Conservation (phyloP, 306 rosid species). For the Castanopsis chinensis region DNA sequence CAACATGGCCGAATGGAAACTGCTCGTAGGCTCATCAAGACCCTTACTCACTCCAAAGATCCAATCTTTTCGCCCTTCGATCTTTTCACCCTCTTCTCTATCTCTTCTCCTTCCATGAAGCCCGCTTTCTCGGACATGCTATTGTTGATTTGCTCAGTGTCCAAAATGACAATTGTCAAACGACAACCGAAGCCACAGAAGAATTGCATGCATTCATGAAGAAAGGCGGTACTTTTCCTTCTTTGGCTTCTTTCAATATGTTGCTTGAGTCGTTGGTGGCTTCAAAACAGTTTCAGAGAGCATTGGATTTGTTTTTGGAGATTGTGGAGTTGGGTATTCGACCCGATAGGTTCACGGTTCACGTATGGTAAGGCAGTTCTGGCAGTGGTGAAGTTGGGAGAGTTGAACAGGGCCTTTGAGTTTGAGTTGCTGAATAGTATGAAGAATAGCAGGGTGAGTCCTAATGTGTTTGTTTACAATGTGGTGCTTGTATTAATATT, state of each 20-base stretch:
- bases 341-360: conserved; percentile 32
- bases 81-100: conserved; percentile 38
- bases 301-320: conserved; percentile 43
- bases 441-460: too few species aligned
- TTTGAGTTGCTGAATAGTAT: too few species aligned
- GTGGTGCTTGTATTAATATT: too few species aligned
- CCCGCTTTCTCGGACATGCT: conserved; percentile 47
- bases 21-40: conserved; percentile 44
- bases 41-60: conserved; percentile 39
- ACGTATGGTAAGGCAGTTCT: conserved; percentile 60
- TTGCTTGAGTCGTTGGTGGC: conserved; percentile 44
- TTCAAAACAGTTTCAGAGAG: conserved; percentile 29
- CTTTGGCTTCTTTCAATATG: conserved; percentile 34
- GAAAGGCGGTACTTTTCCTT: conserved; percentile 47
- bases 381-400: conserved; percentile 60
- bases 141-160: conserved; percentile 43
- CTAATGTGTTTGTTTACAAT: too few species aligned
- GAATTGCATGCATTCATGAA: conserved; percentile 42
- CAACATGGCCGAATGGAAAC: conserved; percentile 35
- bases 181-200: conserved; percentile 24
- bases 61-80: conserved; percentile 51
- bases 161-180: conserved; percentile 18
- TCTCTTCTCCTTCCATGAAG: conserved; percentile 36
- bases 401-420: too few species aligned
- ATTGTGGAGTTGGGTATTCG: conserved; percentile 45